Base-by-base conservation (phyloP, 495 filamentous ascomycete genomes). In the Coniosporium apollinis region DNA sequence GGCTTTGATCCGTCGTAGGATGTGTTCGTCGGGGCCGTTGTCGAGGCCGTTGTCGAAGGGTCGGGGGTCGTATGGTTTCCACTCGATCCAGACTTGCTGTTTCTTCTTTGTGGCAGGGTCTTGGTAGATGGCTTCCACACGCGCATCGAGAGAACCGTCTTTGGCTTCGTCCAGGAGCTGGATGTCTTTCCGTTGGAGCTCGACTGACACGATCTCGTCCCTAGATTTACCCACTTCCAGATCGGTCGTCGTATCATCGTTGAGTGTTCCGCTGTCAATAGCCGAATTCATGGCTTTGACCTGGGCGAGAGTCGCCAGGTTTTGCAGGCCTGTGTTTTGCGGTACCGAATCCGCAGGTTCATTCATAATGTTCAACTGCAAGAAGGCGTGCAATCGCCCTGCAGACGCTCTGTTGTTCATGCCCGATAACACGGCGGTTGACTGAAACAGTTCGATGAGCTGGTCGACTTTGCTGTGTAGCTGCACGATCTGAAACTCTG, bases 401-500 rank as follows among this genome's bases (percentile, higher is more conserved):
- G n/a, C n/a, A n/a, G n/a, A n/a, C n/a, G n/a, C n/a, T n/a, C n/a
- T n/a, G n/a, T n/a, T n/a, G n/a, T n/a, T n/a, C n/a, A n/a, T n/a
- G n/a, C n/a, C n/a, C n/a, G n/a, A n/a, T n/a, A n/a, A n/a, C n/a
- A 48, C 9, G 4, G 37, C 42, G 1, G 43, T 20, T 15, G 49
- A 44, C 17, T 49, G 34, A 39, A 52, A 39, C 21, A 52, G 36
- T 34, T 52, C 43, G 3, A 52, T 41, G 4, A 52, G 41, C 20
- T 52, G 40, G 28, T 49, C 36, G 22, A 52, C 42, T 33, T 38
- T 49, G 26, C 33, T 35, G 41, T 52, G 46, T 11, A 52, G 36
- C 41, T 49, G 49, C 37, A 52, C 44, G 34, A 52, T 52, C 41
- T 52, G 49, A 21, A 46, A 47, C 33, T 52, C 42, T 11, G 44